phyloP scores from a whole-genome alignment of 495 filamentous ascomycete genomes.

The Aspergillus coremiiformis region DNA sequence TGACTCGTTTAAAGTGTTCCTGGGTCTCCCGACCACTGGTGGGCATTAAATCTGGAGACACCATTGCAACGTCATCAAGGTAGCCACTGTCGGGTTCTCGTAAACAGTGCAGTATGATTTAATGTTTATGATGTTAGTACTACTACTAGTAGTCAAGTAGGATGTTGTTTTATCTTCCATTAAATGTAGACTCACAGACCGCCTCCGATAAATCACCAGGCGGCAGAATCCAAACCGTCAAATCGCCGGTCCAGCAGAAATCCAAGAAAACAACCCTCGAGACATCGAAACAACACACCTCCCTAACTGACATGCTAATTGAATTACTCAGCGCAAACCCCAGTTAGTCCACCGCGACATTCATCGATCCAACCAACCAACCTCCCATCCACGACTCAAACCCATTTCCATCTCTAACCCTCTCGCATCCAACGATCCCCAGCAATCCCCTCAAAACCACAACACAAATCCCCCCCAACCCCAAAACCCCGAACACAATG shows the following conservation, averaged over 20 bases:
- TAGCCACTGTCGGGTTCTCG: too few species aligned
- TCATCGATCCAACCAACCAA: background rate
- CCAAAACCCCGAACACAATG: slow-evolving; percentile 19
- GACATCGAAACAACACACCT: too few species aligned
- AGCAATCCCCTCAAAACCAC: background rate
- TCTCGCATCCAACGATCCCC: background rate
- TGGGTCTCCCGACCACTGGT: slow-evolving; percentile 61
- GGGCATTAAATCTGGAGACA: slow-evolving; percentile 36
- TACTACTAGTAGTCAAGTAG: too few species aligned
- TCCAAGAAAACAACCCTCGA: too few species aligned
- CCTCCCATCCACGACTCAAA: background rate
- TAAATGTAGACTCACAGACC: too few species aligned
- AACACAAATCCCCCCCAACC: background rate
- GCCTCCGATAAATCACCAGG: background rate
- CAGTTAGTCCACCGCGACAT: background rate
- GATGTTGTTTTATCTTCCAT: too few species aligned
- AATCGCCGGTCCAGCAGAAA: background rate
- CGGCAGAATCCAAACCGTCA: background rate
- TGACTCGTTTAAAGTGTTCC: slow-evolving; percentile 69
- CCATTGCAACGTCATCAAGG: too few species aligned
- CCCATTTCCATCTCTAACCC: too few species aligned
- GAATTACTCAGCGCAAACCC: background rate
- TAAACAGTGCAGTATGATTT: background rate
- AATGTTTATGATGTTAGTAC: background rate
- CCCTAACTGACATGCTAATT: background rate